These are phyloP conservation scores for Aegilops umbellulata DNA, from an alignment of 176 grass and related monocot genomes.

Conservation along the genomic window DNA sequence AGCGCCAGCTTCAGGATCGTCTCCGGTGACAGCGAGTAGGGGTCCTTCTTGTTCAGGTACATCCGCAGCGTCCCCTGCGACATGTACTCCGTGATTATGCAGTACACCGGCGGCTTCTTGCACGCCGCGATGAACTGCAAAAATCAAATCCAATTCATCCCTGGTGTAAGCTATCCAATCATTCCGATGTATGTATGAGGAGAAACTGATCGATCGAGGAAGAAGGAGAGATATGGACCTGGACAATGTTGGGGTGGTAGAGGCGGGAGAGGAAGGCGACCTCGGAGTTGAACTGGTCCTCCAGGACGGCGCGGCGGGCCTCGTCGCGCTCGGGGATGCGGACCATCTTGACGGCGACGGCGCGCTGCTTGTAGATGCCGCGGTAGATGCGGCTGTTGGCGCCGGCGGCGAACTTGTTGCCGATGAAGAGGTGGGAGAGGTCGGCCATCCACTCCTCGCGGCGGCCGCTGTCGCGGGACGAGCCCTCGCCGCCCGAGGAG, in stretches of 20 bases:
- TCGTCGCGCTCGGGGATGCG: constrained; percentile 96
- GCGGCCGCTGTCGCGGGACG: constrained; percentile 19
- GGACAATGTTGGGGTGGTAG: constrained; percentile 93
- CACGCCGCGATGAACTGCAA: constrained; percentile 86
- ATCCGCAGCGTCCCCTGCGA: constrained; percentile 97
- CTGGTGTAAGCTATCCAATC: too few species aligned
- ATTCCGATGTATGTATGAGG: too few species aligned
- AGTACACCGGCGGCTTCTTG: constrained; percentile 98
- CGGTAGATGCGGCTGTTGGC: constrained; percentile 97
- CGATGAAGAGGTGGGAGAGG: constrained; percentile 93
- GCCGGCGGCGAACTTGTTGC: constrained; percentile 95
- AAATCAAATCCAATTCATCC: not conserved
- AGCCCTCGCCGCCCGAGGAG: constrained; percentile 26
- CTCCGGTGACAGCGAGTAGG: constrained; percentile 88
- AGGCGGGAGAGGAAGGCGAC: constrained; percentile 88
- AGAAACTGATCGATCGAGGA: not conserved
- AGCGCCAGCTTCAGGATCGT: constrained; percentile 82
- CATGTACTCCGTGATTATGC: constrained; percentile 99
- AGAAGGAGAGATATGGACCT: constrained; percentile 29
- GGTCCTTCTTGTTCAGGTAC: constrained; percentile 99
- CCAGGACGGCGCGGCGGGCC: constrained; percentile 51
- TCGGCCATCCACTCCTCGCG: constrained; percentile 98
- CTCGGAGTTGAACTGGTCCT: constrained; percentile 97
- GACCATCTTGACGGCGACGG: constrained; percentile 92
- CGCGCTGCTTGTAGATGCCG: constrained; percentile 92